phyloP scores from a whole-genome alignment of 2,329 filamentous ascomycete genomes.

The Xylariales sp. region DNA sequence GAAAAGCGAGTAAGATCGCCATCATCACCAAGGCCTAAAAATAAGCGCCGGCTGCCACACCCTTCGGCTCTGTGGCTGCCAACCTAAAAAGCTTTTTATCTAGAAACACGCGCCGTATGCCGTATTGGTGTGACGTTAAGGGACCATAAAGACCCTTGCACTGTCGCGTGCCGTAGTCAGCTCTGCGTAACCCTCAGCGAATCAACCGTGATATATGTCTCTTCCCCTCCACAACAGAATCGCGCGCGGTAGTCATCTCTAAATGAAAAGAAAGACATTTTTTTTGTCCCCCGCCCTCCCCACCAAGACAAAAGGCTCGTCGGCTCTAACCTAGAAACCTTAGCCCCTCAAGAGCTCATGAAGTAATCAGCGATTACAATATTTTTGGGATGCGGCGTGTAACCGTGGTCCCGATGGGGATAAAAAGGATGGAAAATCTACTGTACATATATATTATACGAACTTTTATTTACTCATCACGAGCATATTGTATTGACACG shows the following conservation, averaged over 20 bases:
- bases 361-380: not conserved
- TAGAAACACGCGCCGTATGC: not conserved
- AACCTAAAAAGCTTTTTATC: conserved; percentile 10
- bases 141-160: not conserved
- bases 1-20: conserved; percentile 4
- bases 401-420: not conserved
- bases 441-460: not conserved
- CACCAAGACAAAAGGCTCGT: not conserved
- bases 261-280: conserved; percentile 6
- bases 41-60: conserved; percentile 33
- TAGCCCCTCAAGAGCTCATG: not conserved
- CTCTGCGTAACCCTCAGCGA: conserved; percentile 16
- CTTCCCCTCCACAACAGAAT: conserved; percentile 11
- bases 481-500: not conserved
- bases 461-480: not conserved
- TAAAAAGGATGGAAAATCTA: no score
- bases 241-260: conserved; percentile 35
- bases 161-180: not conserved
- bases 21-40: conserved; percentile 7
- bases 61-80: not conserved
- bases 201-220: conserved; percentile 19
- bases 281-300: not conserved
- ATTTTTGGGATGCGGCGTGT: not conserved
- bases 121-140: not conserved
- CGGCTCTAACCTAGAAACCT: not conserved